Evolutionary conservation across 2,329 filamentous ascomycete species (phyloP), one percentile per base, ranked within the genome.

Genomic region (Eutypella sp.): DNA sequence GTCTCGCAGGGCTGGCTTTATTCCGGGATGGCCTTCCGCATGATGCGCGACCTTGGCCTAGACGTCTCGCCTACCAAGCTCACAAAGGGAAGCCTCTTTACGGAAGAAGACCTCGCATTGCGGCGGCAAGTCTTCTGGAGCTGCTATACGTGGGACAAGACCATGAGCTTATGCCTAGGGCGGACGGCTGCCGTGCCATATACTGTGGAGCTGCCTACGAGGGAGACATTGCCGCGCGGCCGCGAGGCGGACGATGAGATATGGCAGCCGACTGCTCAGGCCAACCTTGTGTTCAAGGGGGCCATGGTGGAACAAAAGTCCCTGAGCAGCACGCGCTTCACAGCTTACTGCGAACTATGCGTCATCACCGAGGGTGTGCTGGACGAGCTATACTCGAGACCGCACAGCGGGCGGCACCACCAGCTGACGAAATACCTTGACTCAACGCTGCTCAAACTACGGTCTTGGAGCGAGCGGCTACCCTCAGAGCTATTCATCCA

Each of bases 21-120:
- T 22, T 50, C 47, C 18, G 50, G 50, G 3, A 52, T 50, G 43
- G 50, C 47, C n/a, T 52, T 52, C 25, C 46, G 50, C 19, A 52
- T 52, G 50, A 49, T 49, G 39, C 41, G 50, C 19, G 50, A 52
- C 31, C 45, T 52, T 13, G 50, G 50, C 11, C 47, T 52, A 36
- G 47, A 52, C 23, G 33, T 50, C 5, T 47, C 47, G 11, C 50
- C 48, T 10, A 52, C 45, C 19, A 50, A 47, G 29, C 47, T 52
- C 18, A 44, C 46, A 15, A 41, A 47, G 18, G 29, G 36, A 5
- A 45, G 44, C 10, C 40, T 43, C 9, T 48, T 48, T 31, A 43
- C 47, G 11, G 47, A 48, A 13, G 47, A 48, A 38, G 50, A 52
- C 22, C 47, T 52, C 22, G 46, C 47, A 20, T 23, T 52, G 27